Evolutionary conservation across 2,329 filamentous ascomycete genomes (phyloP).

Genomic region (Verticillium tricorpus): DNA sequence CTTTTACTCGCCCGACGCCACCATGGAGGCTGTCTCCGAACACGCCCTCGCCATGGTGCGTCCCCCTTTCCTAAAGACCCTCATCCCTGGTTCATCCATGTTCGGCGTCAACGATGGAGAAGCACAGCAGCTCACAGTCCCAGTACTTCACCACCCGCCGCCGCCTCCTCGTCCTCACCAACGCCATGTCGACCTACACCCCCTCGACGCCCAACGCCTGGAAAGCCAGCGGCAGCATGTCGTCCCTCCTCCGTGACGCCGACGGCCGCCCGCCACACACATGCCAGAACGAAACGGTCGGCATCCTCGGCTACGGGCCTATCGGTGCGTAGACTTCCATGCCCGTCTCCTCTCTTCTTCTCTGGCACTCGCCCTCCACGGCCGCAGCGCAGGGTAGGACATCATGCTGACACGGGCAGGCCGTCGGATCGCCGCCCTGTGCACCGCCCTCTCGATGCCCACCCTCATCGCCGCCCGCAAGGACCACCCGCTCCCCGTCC

Average conservation of each 20-base stretch:
- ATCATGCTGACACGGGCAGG: conserved; percentile 2
- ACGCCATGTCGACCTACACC: conserved; percentile 12
- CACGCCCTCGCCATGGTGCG: conserved; percentile 16
- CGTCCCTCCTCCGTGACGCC: conserved; percentile 10
- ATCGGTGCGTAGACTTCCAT: conserved; percentile 7
- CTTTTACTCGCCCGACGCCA: conserved; percentile 15
- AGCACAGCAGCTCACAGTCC: not conserved
- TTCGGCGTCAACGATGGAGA: not conserved
- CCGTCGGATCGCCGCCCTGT: conserved; percentile 16
- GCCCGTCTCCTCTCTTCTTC: not conserved
- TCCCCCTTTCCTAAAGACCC: not conserved
- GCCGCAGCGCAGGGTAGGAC: no score
- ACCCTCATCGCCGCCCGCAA: conserved; percentile 19
- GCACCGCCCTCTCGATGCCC: conserved; percentile 15
- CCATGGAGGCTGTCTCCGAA: conserved; percentile 17
- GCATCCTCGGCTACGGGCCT: conserved; percentile 21
- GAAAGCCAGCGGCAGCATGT: conserved; percentile 13
- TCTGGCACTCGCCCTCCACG: no score
- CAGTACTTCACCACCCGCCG: conserved; percentile 17
- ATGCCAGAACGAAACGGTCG: conserved; percentile 20
- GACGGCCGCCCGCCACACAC: conserved; percentile 17
- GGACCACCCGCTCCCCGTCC: not conserved
- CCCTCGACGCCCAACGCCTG: conserved; percentile 9
- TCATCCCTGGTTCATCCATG: not conserved
- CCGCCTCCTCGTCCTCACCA: conserved; percentile 15